These are phyloP conservation scores for Sporothrix schenckii DNA, from an alignment of 2,329 filamentous ascomycete species.

Conservation along the genomic window DNA sequence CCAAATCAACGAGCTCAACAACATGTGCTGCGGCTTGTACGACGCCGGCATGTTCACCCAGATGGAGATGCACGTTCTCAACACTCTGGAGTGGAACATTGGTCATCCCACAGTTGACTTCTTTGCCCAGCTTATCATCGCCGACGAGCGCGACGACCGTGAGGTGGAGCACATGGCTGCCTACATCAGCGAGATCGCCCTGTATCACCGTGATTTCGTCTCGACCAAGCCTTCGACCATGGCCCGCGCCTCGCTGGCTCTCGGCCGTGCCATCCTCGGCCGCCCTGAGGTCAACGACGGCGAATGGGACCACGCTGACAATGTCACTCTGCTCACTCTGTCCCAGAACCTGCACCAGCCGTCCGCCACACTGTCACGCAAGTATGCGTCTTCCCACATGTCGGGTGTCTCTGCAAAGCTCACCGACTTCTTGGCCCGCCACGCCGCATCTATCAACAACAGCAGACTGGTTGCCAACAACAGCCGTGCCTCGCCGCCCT, in stretches of 20 bases:
- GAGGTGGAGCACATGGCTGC: conserved; percentile 94
- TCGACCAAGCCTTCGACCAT: conserved; percentile 89
- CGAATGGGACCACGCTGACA: conserved; percentile 75
- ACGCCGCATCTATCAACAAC: conserved; percentile 50
- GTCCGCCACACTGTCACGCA: conserved; percentile 60
- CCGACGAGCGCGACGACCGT: conserved; percentile 75
- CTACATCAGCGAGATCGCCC: conserved; percentile 91
- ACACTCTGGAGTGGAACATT: conserved; percentile 94
- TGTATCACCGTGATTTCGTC: conserved; percentile 97
- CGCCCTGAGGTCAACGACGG: conserved; percentile 74
- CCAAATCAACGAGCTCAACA: conserved; percentile 93
- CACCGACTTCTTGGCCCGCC: conserved; percentile 61
- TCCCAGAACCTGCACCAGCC: conserved; percentile 63
- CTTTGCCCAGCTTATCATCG: conserved; percentile 84
- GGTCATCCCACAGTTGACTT: conserved; percentile 95
- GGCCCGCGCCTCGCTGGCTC: conserved; percentile 81
- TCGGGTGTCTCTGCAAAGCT: conserved; percentile 60
- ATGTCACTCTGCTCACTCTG: conserved; percentile 63
- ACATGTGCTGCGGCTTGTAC: conserved; percentile 98
- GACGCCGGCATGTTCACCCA: conserved; percentile 99
- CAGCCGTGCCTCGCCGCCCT: conserved; percentile 53
- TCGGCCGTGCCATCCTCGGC: conserved; percentile 83
- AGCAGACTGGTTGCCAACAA: conserved; percentile 39
- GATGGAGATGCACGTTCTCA: conserved; percentile 99
- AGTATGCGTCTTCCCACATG: conserved; percentile 59